Evolutionary conservation across 106 monocot genomes (phyloP), one percentile per base, ranked within the genome.

Genomic region (Iris macrosiphon): DNA sequence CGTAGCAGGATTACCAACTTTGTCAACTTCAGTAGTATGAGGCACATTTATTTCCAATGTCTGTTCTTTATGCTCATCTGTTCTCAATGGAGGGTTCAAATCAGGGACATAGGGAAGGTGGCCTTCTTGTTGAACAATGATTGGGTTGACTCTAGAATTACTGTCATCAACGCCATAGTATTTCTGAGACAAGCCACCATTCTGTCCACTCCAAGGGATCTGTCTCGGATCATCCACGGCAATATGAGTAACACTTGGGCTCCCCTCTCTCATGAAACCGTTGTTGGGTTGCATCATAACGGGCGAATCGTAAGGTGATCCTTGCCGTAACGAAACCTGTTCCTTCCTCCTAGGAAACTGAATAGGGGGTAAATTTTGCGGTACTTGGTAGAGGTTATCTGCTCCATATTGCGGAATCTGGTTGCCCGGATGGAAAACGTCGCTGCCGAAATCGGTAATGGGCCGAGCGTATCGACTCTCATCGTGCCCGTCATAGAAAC

Each of bases 311-410:
- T 72, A 71, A 3, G 64, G 62, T 47, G 72, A 23, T 17, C 64
- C 73, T 49, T 71, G 39, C 54, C 33, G 39, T n/a, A 70, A 11
- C 39, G 78, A 63, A 13, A 29, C 69, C 27, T 78, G 78, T 34
- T 29, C 37, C 27, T 58, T 68, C 35, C 75, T 76, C 63, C 82
- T 60, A 4, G 64, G 26, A 67, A 61, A 59, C 35, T 61, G 78
- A 65, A 82, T 64, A 3, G 75, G 79, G 21, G 78, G 63, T 22
- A 75, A 46, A 66, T 65, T 74, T 21, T 74, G 70, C 24, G 60
- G 75, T 21, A 62, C 46, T 52, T 75, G 79, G 52, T 82, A 79
- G 29, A 73, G 30, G 27, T 44, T 62, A 4, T 92, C 92, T 15
- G 40, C 46, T 55, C 59, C 82, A 70, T 73, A 73, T 18, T 54